These are phyloP conservation scores for Brassica juncea DNA, from an alignment of 345 rosid species.

Conservation along the genomic window DNA sequence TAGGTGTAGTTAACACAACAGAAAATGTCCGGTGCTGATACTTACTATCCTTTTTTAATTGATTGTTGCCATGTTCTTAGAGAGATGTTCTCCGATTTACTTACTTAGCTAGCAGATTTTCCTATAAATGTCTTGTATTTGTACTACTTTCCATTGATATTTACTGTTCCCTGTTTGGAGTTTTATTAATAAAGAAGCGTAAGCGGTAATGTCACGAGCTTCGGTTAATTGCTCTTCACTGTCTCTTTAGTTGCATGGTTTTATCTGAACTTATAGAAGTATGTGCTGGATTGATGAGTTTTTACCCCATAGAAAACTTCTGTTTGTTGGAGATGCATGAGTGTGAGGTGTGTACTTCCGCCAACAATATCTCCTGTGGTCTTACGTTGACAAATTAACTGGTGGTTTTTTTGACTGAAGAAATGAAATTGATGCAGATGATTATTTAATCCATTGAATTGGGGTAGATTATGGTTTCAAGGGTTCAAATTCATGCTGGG, in stretches of 20 bases:
- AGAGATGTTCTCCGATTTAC: conserved; percentile 14
- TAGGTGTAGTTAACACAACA: conserved; percentile 24
- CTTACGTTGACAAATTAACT: conserved; percentile 11
- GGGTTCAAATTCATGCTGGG: conserved; percentile 23
- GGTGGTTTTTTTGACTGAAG: conserved; percentile 1
- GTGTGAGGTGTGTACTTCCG: conserved; percentile 1
- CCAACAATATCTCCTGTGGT: neutral
- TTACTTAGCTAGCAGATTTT: conserved; percentile 12
- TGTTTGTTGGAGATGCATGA: conserved; percentile 23
- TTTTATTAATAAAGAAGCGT: conserved; percentile 4
- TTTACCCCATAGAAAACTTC: conserved; percentile 3
- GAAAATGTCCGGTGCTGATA: conserved; percentile 7
- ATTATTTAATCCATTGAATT: conserved; percentile 15
- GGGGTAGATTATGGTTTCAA: conserved; percentile 21
- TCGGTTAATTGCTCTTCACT: conserved; percentile 1
- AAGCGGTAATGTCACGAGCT: conserved; percentile 6
- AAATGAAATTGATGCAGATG: neutral
- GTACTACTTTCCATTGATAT: conserved; percentile 3
- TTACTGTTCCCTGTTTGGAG: neutral
- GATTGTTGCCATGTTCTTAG: conserved; percentile 15
- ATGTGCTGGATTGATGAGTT: conserved; percentile 20
- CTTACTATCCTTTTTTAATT: conserved; percentile 2
- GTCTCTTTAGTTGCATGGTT: conserved; percentile 10
- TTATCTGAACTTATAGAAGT: conserved; percentile 20
- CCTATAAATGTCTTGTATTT: neutral